Evolutionary conservation across 2,329 filamentous ascomycete genomes (phyloP).

Genomic region (Neofusicoccum umdonicola): DNA sequence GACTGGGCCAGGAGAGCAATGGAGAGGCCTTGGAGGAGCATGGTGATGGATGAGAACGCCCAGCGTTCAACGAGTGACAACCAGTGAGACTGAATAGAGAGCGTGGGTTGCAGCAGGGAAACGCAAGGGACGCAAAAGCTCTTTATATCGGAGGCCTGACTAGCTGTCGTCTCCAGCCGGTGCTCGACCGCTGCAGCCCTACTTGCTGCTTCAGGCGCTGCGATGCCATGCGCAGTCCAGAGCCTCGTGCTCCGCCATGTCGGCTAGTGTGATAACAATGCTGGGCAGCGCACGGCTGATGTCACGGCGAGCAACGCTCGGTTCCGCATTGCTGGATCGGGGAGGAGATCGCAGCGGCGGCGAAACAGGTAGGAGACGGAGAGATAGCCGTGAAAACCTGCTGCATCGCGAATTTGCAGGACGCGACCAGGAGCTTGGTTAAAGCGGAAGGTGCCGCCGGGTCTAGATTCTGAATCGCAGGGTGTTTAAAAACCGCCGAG

Average conservation of each 20-base stretch:
- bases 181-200: neutral
- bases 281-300: neutral
- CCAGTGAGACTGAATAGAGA: neutral
- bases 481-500: neutral
- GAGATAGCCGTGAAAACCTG: neutral
- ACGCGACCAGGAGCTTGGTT: neutral
- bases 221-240: neutral
- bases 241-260: neutral
- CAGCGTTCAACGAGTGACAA: constrained; percentile 10
- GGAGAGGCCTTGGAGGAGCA: constrained; percentile 6
- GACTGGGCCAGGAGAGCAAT: constrained; percentile 22
- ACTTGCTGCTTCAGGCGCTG: neutral
- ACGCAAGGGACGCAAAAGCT: neutral
- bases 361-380: neutral
- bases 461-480: constrained; percentile 4
- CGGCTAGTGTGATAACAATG: neutral
- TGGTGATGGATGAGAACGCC: neutral
- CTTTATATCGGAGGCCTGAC: neutral
- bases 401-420: neutral
- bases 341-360: neutral
- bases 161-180: neutral
- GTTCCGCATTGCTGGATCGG: neutral
- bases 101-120: neutral
- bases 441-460: constrained; percentile 5
- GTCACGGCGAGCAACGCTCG: neutral